phyloP scores from a whole-genome alignment of 441 rosid genomes.

The Pelargonium fulgidum region DNA sequence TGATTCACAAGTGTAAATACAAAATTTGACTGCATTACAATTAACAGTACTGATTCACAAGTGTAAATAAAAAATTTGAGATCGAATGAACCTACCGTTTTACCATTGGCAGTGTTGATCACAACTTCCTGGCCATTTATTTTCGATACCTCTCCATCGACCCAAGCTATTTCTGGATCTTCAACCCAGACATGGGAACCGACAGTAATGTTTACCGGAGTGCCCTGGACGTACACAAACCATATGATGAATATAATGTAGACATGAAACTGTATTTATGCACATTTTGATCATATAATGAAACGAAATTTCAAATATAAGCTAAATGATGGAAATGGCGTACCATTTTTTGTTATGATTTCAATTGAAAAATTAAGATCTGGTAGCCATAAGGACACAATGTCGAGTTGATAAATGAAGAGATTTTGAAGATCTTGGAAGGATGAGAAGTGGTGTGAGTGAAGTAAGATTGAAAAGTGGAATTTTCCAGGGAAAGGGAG shows the following conservation, averaged over 20 bases:
- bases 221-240: slow-evolving; percentile 46
- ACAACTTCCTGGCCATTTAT: slow-evolving; percentile 55
- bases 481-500: slow-evolving; percentile 9
- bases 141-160: slow-evolving; percentile 67
- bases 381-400: too few relatives aligned
- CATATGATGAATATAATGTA: slow-evolving; percentile 17
- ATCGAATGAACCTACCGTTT: slow-evolving; percentile 39
- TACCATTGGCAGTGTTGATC: slow-evolving; percentile 46
- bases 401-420: too few relatives aligned
- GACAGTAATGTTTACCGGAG: slow-evolving; percentile 73
- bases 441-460: not conserved
- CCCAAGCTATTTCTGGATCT: slow-evolving; percentile 68
- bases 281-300: not conserved
- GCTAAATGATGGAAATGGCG: too few relatives aligned
- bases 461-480: not conserved
- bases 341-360: too few relatives aligned
- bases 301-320: not conserved
- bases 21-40: not conserved
- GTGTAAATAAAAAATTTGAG: not conserved
- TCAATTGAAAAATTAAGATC: too few relatives aligned
- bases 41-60: not conserved
- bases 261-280: not conserved
- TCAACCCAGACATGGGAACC: slow-evolving; percentile 93
- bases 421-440: too few relatives aligned
- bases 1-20: too few relatives aligned